phyloP scores from a whole-genome alignment of 1,284 basidiomycete genomes.

The Irpex lacteus region DNA sequence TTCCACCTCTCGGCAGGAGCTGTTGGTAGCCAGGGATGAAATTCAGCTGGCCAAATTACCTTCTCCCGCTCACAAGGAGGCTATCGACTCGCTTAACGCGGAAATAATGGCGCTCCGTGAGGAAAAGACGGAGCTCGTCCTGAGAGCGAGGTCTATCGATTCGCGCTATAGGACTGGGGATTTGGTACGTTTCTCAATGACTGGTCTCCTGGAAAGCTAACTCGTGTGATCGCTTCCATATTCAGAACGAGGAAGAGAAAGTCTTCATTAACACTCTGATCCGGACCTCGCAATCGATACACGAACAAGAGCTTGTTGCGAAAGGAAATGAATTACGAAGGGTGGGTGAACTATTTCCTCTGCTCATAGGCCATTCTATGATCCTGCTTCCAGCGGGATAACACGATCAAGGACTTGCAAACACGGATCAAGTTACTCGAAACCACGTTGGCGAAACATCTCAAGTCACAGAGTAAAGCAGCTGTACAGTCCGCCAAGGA shows the following conservation, averaged over 20 bases:
- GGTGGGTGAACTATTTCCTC: slow-evolving; percentile 20
- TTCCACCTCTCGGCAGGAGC: slow-evolving; percentile 13
- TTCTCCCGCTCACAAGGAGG: slow-evolving; percentile 19
- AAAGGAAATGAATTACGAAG: slow-evolving; percentile 38
- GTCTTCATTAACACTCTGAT: slow-evolving; percentile 31
- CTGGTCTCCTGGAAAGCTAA: not conserved
- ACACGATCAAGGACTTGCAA: slow-evolving; percentile 32
- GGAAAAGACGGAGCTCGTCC: slow-evolving; percentile 21
- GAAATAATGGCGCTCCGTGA: slow-evolving; percentile 25
- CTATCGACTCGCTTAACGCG: slow-evolving; percentile 22
- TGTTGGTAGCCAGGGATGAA: slow-evolving; percentile 19
- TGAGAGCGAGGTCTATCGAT: slow-evolving; percentile 30
- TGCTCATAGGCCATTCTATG: not conserved
- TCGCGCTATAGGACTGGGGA: slow-evolving; percentile 33
- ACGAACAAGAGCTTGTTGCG: slow-evolving; percentile 35
- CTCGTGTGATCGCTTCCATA: not conserved
- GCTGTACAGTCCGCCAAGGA: slow-evolving; percentile 13
- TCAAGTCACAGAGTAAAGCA: slow-evolving; percentile 20
- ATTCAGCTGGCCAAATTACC: slow-evolving; percentile 20
- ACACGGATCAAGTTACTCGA: slow-evolving; percentile 31
- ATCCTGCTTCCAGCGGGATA: slow-evolving; percentile 29
- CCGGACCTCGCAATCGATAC: slow-evolving; percentile 30
- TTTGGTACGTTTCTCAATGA: slow-evolving; percentile 24
- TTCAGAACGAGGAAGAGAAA: slow-evolving; percentile 34
- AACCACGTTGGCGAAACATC: slow-evolving; percentile 26